A percentile compares a stretch with the other conserved stretches of the same genome.
These are phyloP conservation scores for cucumber (Cucumis sativus) DNA, from an alignment of 306 rosid species.

Conservation along the genomic window DNA sequence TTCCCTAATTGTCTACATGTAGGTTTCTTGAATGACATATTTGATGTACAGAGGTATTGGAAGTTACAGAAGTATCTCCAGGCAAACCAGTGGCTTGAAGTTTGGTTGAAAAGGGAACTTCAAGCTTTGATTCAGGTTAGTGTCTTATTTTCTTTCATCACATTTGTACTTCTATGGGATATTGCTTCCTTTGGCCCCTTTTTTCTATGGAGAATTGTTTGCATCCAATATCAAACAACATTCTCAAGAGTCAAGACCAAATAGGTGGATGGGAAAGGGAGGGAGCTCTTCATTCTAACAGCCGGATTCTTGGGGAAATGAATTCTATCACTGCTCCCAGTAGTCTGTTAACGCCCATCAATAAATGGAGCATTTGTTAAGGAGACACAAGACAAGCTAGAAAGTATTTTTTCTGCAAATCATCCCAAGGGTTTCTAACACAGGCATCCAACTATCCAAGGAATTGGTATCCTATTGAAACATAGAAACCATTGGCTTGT, in stretches of 20 bases:
- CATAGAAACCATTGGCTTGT: too few relatives aligned
- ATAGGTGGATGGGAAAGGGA: neutral
- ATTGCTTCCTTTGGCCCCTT: neutral
- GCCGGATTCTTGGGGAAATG: neutral
- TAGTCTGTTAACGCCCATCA: neutral
- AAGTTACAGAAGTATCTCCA: constrained; percentile 44
- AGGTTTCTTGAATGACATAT: constrained; percentile 59
- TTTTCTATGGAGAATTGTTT: neutral
- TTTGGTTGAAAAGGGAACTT: constrained; percentile 81
- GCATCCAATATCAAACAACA: neutral
- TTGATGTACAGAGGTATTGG: constrained; percentile 49
- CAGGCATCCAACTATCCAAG: too few relatives aligned
- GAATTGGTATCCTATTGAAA: too few relatives aligned
- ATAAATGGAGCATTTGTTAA: too few relatives aligned
- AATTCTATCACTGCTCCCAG: neutral
- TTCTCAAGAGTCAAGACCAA: neutral
- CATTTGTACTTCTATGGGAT: neutral
- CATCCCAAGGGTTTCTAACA: too few relatives aligned
- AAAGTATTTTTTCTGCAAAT: too few relatives aligned
- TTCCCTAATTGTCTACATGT: constrained; percentile 12
- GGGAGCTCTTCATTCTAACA: neutral
- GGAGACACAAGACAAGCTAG: too few relatives aligned
- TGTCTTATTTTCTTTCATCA: neutral
- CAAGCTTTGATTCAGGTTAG: constrained; percentile 71
- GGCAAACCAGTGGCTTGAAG: constrained; percentile 60